Base-by-base conservation (phyloP, 1,139 yeast genomes). In the Saccharomyces hybrid region DNA sequence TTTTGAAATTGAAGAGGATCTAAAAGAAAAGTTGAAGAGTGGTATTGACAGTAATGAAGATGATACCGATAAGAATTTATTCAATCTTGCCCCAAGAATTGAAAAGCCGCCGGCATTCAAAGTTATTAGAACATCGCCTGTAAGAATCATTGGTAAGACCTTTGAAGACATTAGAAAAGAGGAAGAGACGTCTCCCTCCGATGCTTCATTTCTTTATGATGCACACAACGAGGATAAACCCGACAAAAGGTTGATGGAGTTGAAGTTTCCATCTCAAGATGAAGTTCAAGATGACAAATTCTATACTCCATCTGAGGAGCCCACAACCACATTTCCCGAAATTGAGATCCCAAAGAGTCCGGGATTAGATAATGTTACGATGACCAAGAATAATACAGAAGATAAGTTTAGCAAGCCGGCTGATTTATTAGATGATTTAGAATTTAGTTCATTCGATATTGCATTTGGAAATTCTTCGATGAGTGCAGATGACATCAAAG, bases 401-500 rank as follows among this genome's bases (percentile, higher is more conserved):
- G 24, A 38, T 38, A 16, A 38, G 11, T 8, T 9, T 7, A 16
- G 9, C 9, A 38, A 4, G 2, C 26, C 44, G 8, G 9, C 31
- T 19, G 53, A 44, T 19, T 46, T 65, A 6, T 52, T 68, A 14
- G 70, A 64, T 21, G 70, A 67, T 27, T 49, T 67, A 26, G 70
- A 68, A 11, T 68, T 68, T 48, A 66, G 71, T 52, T 63, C 71
- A 8, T 68, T 68, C 51, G 60, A 64, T 51, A 62, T 68, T 61
- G 63, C 69, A 2, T 68, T 68, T 53, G 65, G 65, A 44, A 58
- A 57, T 14, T 47, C 59, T 6, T 51, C 29, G n/a, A 48, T 47
- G 28, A 52, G 52, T 8, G 44, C 47, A 2, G 56, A 54, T 3
- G 38, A 49, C 24, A 9, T n/a, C 8, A 49, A 27, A 19, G 7